phyloP scores from a whole-genome alignment of 108 stramenopile genomes.

The Thalassiosira profunda region DNA sequence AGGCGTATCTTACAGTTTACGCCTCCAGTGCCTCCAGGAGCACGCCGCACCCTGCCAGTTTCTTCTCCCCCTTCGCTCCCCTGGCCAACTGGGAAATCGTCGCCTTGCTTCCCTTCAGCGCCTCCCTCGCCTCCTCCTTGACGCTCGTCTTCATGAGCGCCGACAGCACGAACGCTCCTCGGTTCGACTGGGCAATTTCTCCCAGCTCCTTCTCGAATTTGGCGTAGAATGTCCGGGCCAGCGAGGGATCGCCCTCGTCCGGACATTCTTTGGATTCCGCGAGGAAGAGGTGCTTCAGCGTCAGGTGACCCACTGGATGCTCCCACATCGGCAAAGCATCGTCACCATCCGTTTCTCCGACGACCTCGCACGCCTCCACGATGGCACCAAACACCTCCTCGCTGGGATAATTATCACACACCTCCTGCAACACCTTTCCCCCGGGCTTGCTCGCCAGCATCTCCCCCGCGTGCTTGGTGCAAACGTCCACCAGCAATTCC shows the following conservation, averaged over 20 bases:
- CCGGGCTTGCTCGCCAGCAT: conserved; percentile 82
- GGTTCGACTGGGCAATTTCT: conserved; percentile 62
- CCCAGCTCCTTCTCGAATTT: conserved; percentile 45
- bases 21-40: conserved; percentile 55
- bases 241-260: conserved; percentile 28
- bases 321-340: conserved; percentile 62
- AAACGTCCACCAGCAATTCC: conserved; percentile 69
- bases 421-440: conserved; percentile 81
- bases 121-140: conserved; percentile 43
- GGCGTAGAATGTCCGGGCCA: conserved; percentile 54
- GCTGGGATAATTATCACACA: conserved; percentile 57
- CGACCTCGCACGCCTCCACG: conserved; percentile 52
- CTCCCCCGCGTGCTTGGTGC: conserved; percentile 68
- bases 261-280: conserved; percentile 49
- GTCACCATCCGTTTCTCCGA: conserved; percentile 10
- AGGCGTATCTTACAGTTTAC: conserved; percentile 1
- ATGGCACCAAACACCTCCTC: conserved; percentile 55
- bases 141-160: conserved; percentile 62
- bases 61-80: conserved; percentile 42
- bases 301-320: conserved; percentile 74
- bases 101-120: conserved; percentile 43
- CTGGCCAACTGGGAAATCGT: conserved; percentile 46
- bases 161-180: conserved; percentile 84
- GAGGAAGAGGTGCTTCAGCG: conserved; percentile 73
- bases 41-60: conserved; percentile 65